Base-by-base conservation (phyloP, 2,329 filamentous ascomycete genomes). In the Tolypocladium endophyticum region DNA sequence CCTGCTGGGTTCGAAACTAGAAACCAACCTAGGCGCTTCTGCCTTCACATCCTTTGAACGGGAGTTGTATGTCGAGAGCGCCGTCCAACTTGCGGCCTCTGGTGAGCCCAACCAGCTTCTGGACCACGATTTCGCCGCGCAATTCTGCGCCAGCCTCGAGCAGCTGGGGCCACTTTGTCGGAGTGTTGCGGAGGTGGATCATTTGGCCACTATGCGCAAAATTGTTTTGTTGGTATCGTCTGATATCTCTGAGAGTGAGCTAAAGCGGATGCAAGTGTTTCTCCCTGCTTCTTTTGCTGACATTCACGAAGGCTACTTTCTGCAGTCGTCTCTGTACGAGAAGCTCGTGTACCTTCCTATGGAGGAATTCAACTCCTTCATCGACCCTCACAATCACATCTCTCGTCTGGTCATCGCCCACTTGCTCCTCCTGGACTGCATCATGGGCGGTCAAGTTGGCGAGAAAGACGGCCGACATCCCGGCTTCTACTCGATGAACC, bases 351-450 rank as follows among this genome's bases (percentile, higher is more conserved):
- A 64, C 5, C 66, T 73, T 3, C 62, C 57, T 3, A 63, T 65
- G 25, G 65, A 69, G 9, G 71, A 76, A 2, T 76, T 73, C 52
- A 59, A 61, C 1, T 60, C 65, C 0, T 73, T 76, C 35, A 61
- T 68, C 20, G 64, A 74, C 38, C 63, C 69, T 0, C 60, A 61
- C 0, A 75, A 73, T 58, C 57, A 69, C 50, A 57, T 64, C 3
- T 69, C 70, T 0, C 74, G 72, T 45, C 64, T 77, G 0, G 66
- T 76, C 3, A 67, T 76, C 30, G 66, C 73, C 36, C 74, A 77
- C 60, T 71, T 75, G 59, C 67, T 74, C 6, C 62, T 75, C 5
- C 45, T 72, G 0, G 70, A 71, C 11, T 69, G 67, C 54, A 64
- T 71, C 50, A 67, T 71, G 65, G 64, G 65, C 18, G 62, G 65